phyloP scores from a whole-genome alignment of 2,329 filamentous ascomycete species.

The Fusarium zealandicum region DNA sequence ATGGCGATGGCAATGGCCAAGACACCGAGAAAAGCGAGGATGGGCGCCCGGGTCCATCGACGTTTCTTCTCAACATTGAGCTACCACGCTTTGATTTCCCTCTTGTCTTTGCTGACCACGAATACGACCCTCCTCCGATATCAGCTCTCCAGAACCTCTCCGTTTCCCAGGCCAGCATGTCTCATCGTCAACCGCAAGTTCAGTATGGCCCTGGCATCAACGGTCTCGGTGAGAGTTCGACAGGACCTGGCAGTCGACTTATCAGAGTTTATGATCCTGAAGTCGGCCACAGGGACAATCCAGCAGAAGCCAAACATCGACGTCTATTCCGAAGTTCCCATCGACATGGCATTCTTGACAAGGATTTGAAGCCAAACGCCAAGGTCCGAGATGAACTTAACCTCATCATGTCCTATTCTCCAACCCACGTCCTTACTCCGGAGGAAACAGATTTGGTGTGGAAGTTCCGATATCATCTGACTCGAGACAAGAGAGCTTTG shows the following conservation, averaged over 20 bases:
- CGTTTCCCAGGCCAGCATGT: constrained; percentile 68
- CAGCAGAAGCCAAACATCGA: constrained; percentile 93
- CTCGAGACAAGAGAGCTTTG: constrained; percentile 87
- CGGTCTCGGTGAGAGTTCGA: constrained; percentile 62
- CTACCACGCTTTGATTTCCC: constrained; percentile 95
- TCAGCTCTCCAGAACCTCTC: constrained; percentile 72
- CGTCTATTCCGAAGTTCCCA: constrained; percentile 88
- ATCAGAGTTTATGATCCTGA: constrained; percentile 94
- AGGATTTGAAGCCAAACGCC: constrained; percentile 94
- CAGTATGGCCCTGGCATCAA: constrained; percentile 91
- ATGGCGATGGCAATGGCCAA: constrained; percentile 42
- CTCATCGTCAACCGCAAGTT: constrained; percentile 86
- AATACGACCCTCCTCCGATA: constrained; percentile 85
- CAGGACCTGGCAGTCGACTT: constrained; percentile 64
- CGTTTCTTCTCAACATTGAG: constrained; percentile 87
- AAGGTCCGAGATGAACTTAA: constrained; percentile 96
- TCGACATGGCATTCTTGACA: constrained; percentile 91
- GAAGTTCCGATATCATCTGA: constrained; percentile 96
- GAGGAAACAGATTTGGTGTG: constrained; percentile 97
- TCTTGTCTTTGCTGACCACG: constrained; percentile 91
- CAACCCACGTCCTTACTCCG: constrained; percentile 83
- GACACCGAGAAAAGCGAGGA: constrained; percentile 49
- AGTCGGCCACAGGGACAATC: constrained; percentile 87
- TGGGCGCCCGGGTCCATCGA: constrained; percentile 57
- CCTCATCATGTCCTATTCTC: constrained; percentile 87